phyloP scores from a whole-genome alignment of 2,329 filamentous ascomycete genomes.

The Colletotrichum godetiae region DNA sequence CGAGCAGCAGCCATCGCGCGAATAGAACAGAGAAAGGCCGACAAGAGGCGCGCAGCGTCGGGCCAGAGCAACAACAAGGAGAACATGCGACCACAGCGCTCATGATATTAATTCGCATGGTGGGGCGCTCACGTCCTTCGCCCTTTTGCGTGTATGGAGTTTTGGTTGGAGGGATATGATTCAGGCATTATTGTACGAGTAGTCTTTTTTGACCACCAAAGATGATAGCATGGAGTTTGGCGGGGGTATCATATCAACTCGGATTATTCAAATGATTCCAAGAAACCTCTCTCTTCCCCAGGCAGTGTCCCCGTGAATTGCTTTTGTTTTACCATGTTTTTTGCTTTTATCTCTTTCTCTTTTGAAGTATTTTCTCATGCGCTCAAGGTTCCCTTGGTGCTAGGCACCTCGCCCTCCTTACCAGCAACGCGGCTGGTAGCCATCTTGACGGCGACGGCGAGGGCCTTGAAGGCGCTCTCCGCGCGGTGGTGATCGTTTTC shows the following conservation, averaged over 20 bases:
- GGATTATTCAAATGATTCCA: constrained; percentile 17
- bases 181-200: constrained; percentile 27
- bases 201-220: constrained; percentile 9
- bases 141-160: constrained; percentile 7
- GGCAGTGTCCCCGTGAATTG: not conserved
- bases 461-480: constrained; percentile 96
- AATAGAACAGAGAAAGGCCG: constrained; percentile 64
- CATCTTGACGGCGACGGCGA: constrained; percentile 85
- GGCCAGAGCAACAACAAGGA: constrained; percentile 58
- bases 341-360: not conserved
- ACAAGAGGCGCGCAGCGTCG: constrained; percentile 55
- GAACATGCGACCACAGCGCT: constrained; percentile 55
- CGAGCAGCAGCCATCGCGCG: constrained; percentile 65
- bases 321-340: constrained; percentile 7
- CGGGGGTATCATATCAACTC: constrained; percentile 31
- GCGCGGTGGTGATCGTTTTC: constrained; percentile 96
- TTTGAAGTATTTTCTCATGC: constrained; percentile 43
- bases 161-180: constrained; percentile 29
- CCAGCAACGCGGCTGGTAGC: constrained; percentile 81
- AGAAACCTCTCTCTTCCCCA: constrained; percentile 16
- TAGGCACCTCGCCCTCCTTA: constrained; percentile 91
- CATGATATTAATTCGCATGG: not conserved
- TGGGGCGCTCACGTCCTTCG: constrained; percentile 24
- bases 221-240: constrained; percentile 37
- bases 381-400: constrained; percentile 92